Conservation (phyloP, 1,139 yeast genomes). For the Yamadazyma triangularis region DNA sequence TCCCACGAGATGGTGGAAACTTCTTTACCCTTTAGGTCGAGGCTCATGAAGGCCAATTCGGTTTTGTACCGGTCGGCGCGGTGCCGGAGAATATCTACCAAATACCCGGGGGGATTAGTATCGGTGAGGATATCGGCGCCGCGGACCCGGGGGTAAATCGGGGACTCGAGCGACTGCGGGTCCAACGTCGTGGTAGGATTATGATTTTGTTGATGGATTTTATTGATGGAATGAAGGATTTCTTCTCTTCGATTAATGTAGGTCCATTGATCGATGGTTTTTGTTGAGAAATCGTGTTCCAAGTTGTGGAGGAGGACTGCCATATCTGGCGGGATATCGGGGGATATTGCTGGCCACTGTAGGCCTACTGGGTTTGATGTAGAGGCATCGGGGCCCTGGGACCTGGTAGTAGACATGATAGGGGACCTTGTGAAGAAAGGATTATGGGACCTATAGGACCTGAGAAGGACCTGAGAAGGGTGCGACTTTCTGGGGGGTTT, state of each 20-base stretch:
- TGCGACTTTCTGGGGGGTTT: no score
- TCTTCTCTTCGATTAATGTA: slow-evolving; percentile 45
- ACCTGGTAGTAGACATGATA: no score
- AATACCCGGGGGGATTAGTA: slow-evolving; percentile 22
- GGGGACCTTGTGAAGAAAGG: no score
- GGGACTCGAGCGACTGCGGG: slow-evolving; percentile 44
- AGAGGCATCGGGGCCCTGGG: no score
- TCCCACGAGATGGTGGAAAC: slow-evolving; percentile 81
- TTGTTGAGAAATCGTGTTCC: slow-evolving; percentile 41
- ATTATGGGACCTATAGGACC: no score
- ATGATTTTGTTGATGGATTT: slow-evolving; percentile 33
- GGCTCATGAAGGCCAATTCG: slow-evolving; percentile 66
- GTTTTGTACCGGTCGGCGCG: slow-evolving; percentile 64
- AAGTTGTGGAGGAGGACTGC: slow-evolving; percentile 37
- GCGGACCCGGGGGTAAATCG: slow-evolving; percentile 59
- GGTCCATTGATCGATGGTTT: slow-evolving; percentile 46
- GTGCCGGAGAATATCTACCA: slow-evolving; percentile 68
- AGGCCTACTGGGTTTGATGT: no score
- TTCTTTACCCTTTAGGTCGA: slow-evolving; percentile 83
- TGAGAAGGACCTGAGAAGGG: no score
- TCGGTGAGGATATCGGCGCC: not conserved
- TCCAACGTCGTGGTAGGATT: no score
- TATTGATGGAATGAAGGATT: slow-evolving; percentile 36
- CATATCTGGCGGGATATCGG: slow-evolving; percentile 48
- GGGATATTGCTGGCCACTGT: no score